Evolutionary conservation across 2,329 filamentous ascomycete species (phyloP).

Genomic region (Dothidotthia symphoricarpi): DNA sequence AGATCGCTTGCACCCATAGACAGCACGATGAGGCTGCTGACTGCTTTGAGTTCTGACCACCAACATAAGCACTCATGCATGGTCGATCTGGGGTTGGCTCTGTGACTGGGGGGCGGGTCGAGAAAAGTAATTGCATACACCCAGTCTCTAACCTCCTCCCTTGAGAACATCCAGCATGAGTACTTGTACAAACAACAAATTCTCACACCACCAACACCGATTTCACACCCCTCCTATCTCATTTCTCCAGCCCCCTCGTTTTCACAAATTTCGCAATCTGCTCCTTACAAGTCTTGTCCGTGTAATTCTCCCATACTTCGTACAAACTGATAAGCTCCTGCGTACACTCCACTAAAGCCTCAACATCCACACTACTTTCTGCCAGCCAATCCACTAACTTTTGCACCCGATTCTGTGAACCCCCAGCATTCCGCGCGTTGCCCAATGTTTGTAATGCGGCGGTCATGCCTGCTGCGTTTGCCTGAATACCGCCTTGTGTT

Average conservation of each 20-base stretch:
- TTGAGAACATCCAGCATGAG: too few relatives aligned
- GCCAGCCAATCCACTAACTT: conserved; percentile 79
- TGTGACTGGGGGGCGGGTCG: too few relatives aligned
- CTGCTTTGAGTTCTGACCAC: conserved; percentile 28
- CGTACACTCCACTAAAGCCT: conserved; percentile 81
- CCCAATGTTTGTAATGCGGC: conserved; percentile 40
- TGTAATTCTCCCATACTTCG: conserved; percentile 68
- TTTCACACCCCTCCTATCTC: too few relatives aligned
- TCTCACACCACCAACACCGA: too few relatives aligned
- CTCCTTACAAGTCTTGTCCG: conserved; percentile 64
- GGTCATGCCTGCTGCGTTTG: conserved; percentile 43
- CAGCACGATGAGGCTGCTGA: conserved; percentile 16
- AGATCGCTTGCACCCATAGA: conserved; percentile 5
- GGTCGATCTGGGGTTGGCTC: too few relatives aligned
- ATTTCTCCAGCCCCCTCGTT: conserved; percentile 48
- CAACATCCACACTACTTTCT: conserved; percentile 80
- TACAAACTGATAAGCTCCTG: conserved; percentile 92
- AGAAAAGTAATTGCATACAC: too few relatives aligned
- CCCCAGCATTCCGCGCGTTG: conserved; percentile 31
- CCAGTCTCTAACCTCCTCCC: too few relatives aligned
- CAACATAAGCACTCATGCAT: conserved; percentile 14
- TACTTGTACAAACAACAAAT: too few relatives aligned
- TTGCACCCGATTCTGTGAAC: conserved; percentile 56
- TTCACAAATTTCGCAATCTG: conserved; percentile 62
- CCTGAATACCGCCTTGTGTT: conserved; percentile 51